Conservation (phyloP, 1,284 basidiomycete species). For the Cryptococcus sp. region DNA sequence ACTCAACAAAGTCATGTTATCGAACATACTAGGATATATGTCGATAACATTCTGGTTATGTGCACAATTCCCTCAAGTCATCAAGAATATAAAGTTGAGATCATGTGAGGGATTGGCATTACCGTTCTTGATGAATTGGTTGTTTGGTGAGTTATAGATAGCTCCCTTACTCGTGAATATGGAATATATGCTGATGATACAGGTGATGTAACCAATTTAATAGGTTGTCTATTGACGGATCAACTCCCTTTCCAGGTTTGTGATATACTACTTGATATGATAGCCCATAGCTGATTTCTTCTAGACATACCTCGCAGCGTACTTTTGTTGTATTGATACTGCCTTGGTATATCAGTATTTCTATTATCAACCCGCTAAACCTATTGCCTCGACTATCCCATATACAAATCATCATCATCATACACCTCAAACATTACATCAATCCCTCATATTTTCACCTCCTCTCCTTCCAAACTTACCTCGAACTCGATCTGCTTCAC, state of each 20-base stretch:
- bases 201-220: slow-evolving; percentile 85
- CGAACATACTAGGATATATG: slow-evolving; percentile 60
- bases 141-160: slow-evolving; percentile 59
- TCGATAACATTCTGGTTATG: slow-evolving; percentile 85
- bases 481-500: slow-evolving; percentile 1
- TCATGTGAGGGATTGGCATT: slow-evolving; percentile 82
- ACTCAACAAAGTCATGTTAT: slow-evolving; percentile 3
- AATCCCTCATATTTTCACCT: slow-evolving; percentile 17
- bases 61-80: slow-evolving; percentile 83
- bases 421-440: slow-evolving; percentile 3
- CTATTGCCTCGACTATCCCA: not conserved
- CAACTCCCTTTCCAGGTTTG: slow-evolving; percentile 90
- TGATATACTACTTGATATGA: slow-evolving; percentile 2
- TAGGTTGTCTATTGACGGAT: slow-evolving; percentile 79
- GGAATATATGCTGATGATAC: not conserved
- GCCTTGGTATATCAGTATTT: slow-evolving; percentile 69
- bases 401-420: not conserved
- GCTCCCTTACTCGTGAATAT: not conserved
- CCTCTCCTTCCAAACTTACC: slow-evolving; percentile 4
- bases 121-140: slow-evolving; percentile 85
- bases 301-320: slow-evolving; percentile 79
- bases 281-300: not conserved
- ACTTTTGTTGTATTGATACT: slow-evolving; percentile 77
- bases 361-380: slow-evolving; percentile 55
- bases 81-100: slow-evolving; percentile 68